Conservation (phyloP, 192 early-diverging fungal genomes). For the Polychytrium aggregatum region DNA sequence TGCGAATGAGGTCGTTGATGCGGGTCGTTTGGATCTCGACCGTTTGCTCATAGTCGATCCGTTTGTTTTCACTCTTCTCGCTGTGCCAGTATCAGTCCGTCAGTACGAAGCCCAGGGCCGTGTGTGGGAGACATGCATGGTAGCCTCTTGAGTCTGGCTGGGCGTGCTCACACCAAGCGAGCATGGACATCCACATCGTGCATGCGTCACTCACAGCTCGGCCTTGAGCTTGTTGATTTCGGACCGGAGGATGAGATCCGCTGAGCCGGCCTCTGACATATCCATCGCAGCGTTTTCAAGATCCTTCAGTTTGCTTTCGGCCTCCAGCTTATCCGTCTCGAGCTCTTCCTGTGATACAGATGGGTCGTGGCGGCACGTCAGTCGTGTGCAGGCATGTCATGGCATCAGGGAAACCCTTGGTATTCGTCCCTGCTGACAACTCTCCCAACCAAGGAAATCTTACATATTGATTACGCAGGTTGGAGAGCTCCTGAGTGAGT, state of each 20-base stretch:
- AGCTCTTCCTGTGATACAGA: conserved; percentile 56
- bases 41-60: conserved; percentile 56
- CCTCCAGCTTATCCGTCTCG: conserved; percentile 57
- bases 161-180: too few species aligned
- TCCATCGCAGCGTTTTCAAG: conserved; percentile 63
- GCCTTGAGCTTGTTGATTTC: conserved; percentile 81
- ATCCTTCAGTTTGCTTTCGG: conserved; percentile 62
- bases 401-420: too few species aligned
- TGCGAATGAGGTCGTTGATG: conserved; percentile 55
- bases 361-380: too few species aligned
- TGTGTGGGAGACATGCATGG: too few species aligned
- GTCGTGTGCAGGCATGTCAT: too few species aligned
- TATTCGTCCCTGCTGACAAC: too few species aligned
- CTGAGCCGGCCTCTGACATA: conserved; percentile 61
- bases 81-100: too few species aligned
- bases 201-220: conserved; percentile 60
- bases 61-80: conserved; percentile 62
- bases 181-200: too few species aligned
- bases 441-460: too few species aligned
- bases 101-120: too few species aligned
- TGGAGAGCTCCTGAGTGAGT: conserved; percentile 37
- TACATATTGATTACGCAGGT: conserved; percentile 27
- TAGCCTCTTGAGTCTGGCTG: too few species aligned
- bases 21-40: conserved; percentile 43
- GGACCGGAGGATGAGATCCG: conserved; percentile 71